Evolutionary conservation across 768 basidiomycete genomes (phyloP).

Genomic region (Boletus barrowsii): DNA sequence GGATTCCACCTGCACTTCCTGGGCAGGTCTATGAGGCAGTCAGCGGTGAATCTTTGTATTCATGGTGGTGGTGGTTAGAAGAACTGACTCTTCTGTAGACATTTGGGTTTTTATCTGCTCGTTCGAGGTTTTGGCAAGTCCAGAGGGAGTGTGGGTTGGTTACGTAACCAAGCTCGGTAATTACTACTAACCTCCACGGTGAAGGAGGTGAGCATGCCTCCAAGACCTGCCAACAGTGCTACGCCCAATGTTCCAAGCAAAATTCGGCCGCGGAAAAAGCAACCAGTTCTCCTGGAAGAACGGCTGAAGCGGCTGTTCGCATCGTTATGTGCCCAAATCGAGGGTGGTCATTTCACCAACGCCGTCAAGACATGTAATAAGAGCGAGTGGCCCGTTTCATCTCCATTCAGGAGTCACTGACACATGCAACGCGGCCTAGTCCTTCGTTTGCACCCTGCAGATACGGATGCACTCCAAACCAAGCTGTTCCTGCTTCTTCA

Average conservation of each 20-base stretch:
- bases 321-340: slow-evolving; percentile 82
- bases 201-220: slow-evolving; percentile 15
- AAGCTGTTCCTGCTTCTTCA: slow-evolving; percentile 87
- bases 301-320: slow-evolving; percentile 62
- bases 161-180: slow-evolving; percentile 26
- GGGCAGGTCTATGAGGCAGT: slow-evolving; percentile 19
- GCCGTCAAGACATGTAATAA: slow-evolving; percentile 92
- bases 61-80: slow-evolving; percentile 5
- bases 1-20: slow-evolving; percentile 33
- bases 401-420: slow-evolving; percentile 20
- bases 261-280: slow-evolving; percentile 17
- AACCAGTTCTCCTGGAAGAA: slow-evolving; percentile 21
- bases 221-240: slow-evolving; percentile 9
- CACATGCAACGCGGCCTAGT: slow-evolving; percentile 44
- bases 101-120: slow-evolving; percentile 34
- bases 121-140: neutral
- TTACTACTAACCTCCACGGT: slow-evolving; percentile 13
- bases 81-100: slow-evolving; percentile 53
- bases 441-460: slow-evolving; percentile 60
- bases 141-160: neutral
- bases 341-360: slow-evolving; percentile 82
- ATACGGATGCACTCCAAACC: slow-evolving; percentile 73
- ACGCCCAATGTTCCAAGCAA: slow-evolving; percentile 7
- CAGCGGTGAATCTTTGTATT: neutral
- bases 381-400: slow-evolving; percentile 49